Conservation (phyloP, 345 rosid species). For the Populus tremula region DNA sequence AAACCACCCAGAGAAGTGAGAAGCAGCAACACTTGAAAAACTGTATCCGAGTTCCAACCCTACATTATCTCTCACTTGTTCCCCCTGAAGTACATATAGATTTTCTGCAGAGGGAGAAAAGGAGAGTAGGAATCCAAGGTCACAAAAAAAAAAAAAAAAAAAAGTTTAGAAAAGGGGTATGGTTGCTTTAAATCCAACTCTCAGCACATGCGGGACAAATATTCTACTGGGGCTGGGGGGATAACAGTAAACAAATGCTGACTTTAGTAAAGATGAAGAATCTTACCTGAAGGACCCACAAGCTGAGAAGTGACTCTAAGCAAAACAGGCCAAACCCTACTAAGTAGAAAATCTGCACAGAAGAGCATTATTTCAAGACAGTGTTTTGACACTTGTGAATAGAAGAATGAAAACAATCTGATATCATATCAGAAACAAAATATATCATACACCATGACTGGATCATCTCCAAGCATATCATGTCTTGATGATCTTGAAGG, state of each 20-base stretch:
- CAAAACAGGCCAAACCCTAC: constrained; percentile 88
- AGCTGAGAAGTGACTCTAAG: constrained; percentile 81
- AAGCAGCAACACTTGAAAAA: not conserved
- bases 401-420: not conserved
- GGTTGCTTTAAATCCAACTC: no score
- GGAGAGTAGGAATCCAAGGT: not conserved
- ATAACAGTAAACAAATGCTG: not conserved
- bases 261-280: not conserved
- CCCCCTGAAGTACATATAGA: constrained; percentile 79
- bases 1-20: not conserved
- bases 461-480: not conserved
- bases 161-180: no score
- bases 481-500: not conserved
- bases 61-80: constrained; percentile 51
- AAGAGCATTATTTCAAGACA: constrained; percentile 10
- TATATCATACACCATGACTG: not conserved
- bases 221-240: not conserved
- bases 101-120: constrained; percentile 55
- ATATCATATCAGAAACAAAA: not conserved
- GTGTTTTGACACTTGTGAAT: not conserved
- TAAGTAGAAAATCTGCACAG: constrained; percentile 80
- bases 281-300: constrained; percentile 96
- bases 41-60: not conserved
- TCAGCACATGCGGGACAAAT: no score
- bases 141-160: not conserved